Evolutionary conservation across 2,329 filamentous ascomycete genomes (phyloP), one percentile per base, ranked within the genome.

Genomic region (Exophiala lecanii-corni): DNA sequence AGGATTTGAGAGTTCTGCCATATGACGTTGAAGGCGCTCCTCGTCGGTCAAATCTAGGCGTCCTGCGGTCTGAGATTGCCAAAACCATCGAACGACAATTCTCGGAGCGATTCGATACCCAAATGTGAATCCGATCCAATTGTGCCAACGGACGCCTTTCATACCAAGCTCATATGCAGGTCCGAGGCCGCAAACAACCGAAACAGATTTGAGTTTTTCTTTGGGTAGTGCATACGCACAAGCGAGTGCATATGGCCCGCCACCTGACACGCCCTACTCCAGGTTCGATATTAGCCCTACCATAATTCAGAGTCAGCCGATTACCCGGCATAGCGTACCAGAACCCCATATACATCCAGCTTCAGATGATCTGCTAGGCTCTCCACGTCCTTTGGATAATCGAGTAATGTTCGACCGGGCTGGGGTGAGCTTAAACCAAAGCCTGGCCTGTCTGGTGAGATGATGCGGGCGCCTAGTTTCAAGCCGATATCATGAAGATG

Each of bases 211-310:
- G n/a, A n/a, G n/a, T n/a, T n/a, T n/a, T n/a, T n/a, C n/a, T n/a
- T n/a, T n/a, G n/a, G 67, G 61, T 12, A 74, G 52, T 3, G 49
- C 45, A 31, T 62, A 59, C 9, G 70, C 62, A 49, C 71, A 75
- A 16, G 71, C 71, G 9, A 74, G 54, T 2, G 65, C 64, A 50
- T 70, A 74, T 1, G 71, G 69, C 2, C 68, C 67, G 15, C 73
- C 72, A 5, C 71, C 72, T 0, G 67, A 71, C 3, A 64, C 56
- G 2, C 70, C 71, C 18, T n/a, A n/a, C n/a, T n/a, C n/a, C n/a
- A n/a, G n/a, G n/a, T n/a, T n/a, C n/a, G n/a, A n/a, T n/a, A 17
- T 41, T 41, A 41, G 39, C 20, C 15, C 19, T 13, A n/a, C 39
- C 23, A 19, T 36, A 17, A n/a, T 12, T 21, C 15, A 41, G 39